These are phyloP conservation scores for Calendula officinalis DNA, from an alignment of 129 eudicot genomes.

Conservation along the genomic window DNA sequence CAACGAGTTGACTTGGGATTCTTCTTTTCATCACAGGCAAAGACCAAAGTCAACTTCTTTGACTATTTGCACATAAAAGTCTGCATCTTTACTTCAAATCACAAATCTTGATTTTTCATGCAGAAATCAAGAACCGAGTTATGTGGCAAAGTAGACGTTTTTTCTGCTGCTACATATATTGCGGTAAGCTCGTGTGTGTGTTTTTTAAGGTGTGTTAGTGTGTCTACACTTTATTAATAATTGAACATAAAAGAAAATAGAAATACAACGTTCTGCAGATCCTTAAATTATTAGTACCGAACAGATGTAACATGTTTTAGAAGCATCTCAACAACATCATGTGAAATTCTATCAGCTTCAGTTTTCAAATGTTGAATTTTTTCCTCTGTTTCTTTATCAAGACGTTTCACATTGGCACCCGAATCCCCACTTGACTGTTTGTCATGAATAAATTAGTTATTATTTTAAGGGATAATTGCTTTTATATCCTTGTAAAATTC, in stretches of 20 bases:
- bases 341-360: conserved; percentile 59
- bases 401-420: conserved; percentile 85
- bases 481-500: no score
- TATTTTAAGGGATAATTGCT: no score
- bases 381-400: conserved; percentile 66
- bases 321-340: conserved; percentile 70
- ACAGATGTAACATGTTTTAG: conserved; percentile 64
- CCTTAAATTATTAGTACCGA: conserved; percentile 33
- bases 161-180: conserved; percentile 80
- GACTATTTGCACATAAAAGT: background rate
- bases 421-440: conserved; percentile 82
- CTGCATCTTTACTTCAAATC: conserved; percentile 4
- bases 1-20: conserved; percentile 34
- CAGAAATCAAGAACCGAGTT: conserved; percentile 42
- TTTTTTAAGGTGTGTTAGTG: background rate
- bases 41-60: conserved; percentile 40
- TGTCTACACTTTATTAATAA: conserved; percentile 3
- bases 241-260: conserved; percentile 1
- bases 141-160: conserved; percentile 1
- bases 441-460: background rate
- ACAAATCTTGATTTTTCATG: conserved; percentile 14
- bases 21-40: conserved; percentile 31
- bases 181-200: conserved; percentile 56
- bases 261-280: background rate
- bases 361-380: conserved; percentile 57